Conservation (phyloP, 257 asterid species). For the Marsdenia floribunda region DNA sequence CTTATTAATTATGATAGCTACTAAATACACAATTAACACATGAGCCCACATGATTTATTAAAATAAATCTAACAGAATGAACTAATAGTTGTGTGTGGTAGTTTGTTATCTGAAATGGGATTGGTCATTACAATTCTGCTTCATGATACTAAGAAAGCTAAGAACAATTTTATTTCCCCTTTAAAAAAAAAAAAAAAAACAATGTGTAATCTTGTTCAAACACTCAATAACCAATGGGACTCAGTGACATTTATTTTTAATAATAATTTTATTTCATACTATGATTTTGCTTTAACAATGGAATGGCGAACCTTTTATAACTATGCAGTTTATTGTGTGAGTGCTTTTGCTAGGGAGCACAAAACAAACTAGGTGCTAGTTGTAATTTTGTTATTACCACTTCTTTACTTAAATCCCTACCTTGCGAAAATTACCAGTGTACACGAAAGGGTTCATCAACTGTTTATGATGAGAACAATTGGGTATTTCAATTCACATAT, state of each 20-base stretch:
- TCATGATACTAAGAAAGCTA: not conserved
- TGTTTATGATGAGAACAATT: not conserved
- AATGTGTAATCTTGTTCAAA: not conserved
- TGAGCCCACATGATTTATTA: too few species aligned
- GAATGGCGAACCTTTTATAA: not conserved
- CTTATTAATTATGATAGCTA: too few species aligned
- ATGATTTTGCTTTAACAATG: not conserved
- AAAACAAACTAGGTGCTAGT: not conserved
- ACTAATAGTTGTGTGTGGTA: not conserved
- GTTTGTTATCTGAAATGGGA: not conserved
- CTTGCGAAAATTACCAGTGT: not conserved
- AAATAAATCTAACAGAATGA: too few species aligned
- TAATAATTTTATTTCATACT: not conserved
- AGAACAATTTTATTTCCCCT: not conserved
- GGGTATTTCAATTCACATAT: not conserved
- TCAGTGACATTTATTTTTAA: not conserved
- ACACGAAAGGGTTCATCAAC: not conserved
- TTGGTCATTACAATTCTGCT: not conserved
- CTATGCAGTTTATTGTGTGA: not conserved
- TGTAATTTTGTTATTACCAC: not conserved
- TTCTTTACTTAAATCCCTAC: not conserved
- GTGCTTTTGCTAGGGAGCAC: not conserved
- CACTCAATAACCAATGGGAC: not conserved
- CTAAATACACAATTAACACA: too few species aligned
- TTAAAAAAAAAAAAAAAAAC: too few species aligned